A percentile compares a stretch with the other conserved stretches of the same genome.
phyloP scores from a whole-genome alignment of 2,329 filamentous ascomycete species.

The Xylaria sp. region DNA sequence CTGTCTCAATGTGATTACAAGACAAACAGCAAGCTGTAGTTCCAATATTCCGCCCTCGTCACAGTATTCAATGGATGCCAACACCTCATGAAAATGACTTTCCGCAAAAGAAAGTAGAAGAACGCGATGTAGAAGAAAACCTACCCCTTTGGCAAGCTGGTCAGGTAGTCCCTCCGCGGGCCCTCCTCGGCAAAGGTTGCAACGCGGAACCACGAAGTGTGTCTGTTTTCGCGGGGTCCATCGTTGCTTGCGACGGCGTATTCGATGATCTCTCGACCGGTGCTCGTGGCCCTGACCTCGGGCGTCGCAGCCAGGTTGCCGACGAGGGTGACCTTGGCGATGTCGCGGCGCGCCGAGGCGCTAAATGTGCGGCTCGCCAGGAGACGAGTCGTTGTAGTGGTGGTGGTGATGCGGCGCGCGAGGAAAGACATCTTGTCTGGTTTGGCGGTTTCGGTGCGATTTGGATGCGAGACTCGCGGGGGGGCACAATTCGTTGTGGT shows the following conservation, averaged over 20 bases:
- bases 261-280: slow-evolving; percentile 77
- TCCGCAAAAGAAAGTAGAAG: background rate
- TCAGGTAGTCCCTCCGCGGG: slow-evolving; percentile 74
- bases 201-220: slow-evolving; percentile 87
- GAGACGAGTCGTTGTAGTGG: slow-evolving; percentile 49
- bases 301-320: slow-evolving; percentile 85
- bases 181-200: slow-evolving; percentile 76
- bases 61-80: background rate
- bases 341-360: slow-evolving; percentile 69
- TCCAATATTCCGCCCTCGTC: background rate
- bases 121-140: slow-evolving; percentile 50
- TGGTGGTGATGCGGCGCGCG: slow-evolving; percentile 62
- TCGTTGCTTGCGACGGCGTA: slow-evolving; percentile 78
- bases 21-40: background rate
- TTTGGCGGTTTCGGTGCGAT: background rate
- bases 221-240: slow-evolving; percentile 74
- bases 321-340: slow-evolving; percentile 86
- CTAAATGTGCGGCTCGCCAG: slow-evolving; percentile 75
- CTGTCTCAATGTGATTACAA: background rate
- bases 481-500: background rate
- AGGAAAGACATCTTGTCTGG: slow-evolving; percentile 56
- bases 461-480: background rate
- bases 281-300: slow-evolving; percentile 76
- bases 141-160: slow-evolving; percentile 85
- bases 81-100: background rate